Evolutionary conservation across 2,329 filamentous ascomycete species (phyloP).

Genomic region (Scedosporium aurantiacum): DNA sequence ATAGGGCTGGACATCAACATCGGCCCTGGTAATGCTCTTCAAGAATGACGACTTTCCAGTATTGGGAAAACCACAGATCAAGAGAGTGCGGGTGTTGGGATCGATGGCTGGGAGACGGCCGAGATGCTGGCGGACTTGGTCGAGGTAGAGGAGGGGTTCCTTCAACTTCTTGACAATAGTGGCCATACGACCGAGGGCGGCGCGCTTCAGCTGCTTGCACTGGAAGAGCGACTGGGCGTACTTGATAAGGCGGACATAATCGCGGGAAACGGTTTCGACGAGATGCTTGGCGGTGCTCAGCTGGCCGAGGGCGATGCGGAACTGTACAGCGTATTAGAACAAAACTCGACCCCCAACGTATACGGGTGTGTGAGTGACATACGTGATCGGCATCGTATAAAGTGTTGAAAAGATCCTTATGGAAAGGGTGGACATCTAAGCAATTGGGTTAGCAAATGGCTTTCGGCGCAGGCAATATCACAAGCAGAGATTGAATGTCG

Average conservation of each 20-base stretch:
- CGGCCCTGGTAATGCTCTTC: slow-evolving; percentile 80
- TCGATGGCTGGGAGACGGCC: slow-evolving; percentile 97
- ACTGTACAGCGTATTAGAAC: slow-evolving; percentile 23
- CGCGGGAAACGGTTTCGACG: slow-evolving; percentile 89
- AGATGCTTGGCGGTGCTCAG: slow-evolving; percentile 91
- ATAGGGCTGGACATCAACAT: slow-evolving; percentile 95
- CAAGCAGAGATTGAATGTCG: neutral
- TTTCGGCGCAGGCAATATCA: neutral
- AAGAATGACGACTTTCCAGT: slow-evolving; percentile 96
- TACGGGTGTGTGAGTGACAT: neutral
- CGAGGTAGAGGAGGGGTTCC: slow-evolving; percentile 87
- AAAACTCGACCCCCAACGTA: neutral
- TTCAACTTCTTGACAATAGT: slow-evolving; percentile 92
- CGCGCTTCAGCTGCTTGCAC: slow-evolving; percentile 97
- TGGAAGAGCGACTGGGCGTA: slow-evolving; percentile 96
- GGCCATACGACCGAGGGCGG: slow-evolving; percentile 93
- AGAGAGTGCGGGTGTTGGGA: slow-evolving; percentile 87
- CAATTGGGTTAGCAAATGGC: neutral
- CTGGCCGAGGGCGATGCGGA: slow-evolving; percentile 92
- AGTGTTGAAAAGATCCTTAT: slow-evolving; percentile 75
- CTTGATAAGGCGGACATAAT: slow-evolving; percentile 83
- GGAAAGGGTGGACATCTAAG: slow-evolving; percentile 78
- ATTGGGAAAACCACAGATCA: slow-evolving; percentile 97
- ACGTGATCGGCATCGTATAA: slow-evolving; percentile 91
- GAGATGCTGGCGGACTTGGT: slow-evolving; percentile 85